Percentiles rank a stretch among this genome's conserved stretches.
These are phyloP conservation scores for Suillus clintonianus DNA, from an alignment of 768 basidiomycete species.

Conservation along the genomic window DNA sequence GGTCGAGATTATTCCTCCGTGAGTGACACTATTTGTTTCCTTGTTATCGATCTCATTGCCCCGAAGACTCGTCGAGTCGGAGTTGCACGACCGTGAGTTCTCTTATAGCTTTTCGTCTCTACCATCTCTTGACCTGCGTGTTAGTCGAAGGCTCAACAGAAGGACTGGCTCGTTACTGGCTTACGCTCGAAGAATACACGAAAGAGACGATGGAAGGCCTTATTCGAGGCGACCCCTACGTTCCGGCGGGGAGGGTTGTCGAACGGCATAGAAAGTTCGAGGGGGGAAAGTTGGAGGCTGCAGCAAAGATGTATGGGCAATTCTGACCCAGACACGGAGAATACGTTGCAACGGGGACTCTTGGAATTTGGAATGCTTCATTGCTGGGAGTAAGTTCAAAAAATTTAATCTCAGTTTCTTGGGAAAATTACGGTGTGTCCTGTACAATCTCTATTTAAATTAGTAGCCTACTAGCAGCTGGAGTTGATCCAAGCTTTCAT, in stretches of 20 bases:
- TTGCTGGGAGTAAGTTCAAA: neutral
- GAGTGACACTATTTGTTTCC: conserved; percentile 22
- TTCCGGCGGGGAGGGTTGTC: conserved; percentile 25
- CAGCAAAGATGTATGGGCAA: neutral
- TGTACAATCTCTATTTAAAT: neutral
- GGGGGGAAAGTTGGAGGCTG: conserved; percentile 27
- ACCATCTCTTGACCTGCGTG: conserved; percentile 47
- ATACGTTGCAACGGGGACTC: neutral
- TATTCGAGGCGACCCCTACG: conserved; percentile 32
- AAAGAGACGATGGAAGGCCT: conserved; percentile 40
- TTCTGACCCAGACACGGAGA: neutral
- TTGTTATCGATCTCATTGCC: neutral
- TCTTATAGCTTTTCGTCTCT: neutral
- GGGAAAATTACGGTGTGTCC: neutral
- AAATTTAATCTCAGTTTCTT: neutral
- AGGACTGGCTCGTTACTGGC: conserved; percentile 52
- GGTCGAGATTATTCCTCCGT: conserved; percentile 62
- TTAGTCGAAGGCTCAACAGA: conserved; percentile 54
- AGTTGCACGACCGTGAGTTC: conserved; percentile 56
- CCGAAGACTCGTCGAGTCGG: conserved; percentile 57
- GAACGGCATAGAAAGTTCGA: conserved; percentile 26
- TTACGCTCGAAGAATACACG: conserved; percentile 53
- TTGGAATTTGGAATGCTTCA: neutral
- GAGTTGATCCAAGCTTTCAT: neutral
- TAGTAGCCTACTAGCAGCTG: neutral